phyloP scores from a whole-genome alignment of 2,329 filamentous ascomycete species.

The Arthrinium phaeospermum region DNA sequence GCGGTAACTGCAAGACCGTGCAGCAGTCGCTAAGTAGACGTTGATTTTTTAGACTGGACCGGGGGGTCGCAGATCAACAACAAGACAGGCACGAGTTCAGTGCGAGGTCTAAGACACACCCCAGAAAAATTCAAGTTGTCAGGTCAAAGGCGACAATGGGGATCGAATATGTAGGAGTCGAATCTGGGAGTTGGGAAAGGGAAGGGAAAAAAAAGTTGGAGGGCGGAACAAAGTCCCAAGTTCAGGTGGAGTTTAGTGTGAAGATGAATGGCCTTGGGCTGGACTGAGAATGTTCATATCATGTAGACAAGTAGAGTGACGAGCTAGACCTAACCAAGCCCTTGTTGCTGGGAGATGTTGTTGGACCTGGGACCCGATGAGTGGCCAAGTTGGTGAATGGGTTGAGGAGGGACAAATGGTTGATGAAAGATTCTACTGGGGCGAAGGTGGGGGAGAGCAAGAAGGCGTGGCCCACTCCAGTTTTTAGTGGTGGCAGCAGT shows the following conservation, averaged over 20 bases:
- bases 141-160: constrained; percentile 8
- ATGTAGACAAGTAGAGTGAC: constrained; percentile 15
- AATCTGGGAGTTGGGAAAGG: constrained; percentile 10
- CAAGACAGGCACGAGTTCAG: constrained; percentile 16
- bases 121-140: constrained; percentile 15
- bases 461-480: constrained; percentile 14
- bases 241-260: constrained; percentile 15
- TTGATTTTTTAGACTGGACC: constrained; percentile 16
- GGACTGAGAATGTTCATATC: constrained; percentile 11
- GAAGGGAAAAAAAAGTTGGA: constrained; percentile 14
- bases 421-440: constrained; percentile 20
- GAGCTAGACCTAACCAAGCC: constrained; percentile 20
- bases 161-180: constrained; percentile 9
- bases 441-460: constrained; percentile 1
- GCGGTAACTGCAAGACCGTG: constrained; percentile 16
- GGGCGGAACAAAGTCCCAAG: constrained; percentile 17
- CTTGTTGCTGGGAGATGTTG: constrained; percentile 15
- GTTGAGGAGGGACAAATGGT: constrained; percentile 17
- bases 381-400: constrained; percentile 13
- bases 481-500: constrained; percentile 11
- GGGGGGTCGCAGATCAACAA: constrained; percentile 19
- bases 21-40: constrained; percentile 18
- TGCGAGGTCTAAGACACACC: constrained; percentile 16
- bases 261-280: constrained; percentile 11
- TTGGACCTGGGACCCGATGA: constrained; percentile 13